A percentile compares a stretch with the other conserved stretches of the same genome.
Conservation (phyloP, 495 filamentous ascomycete species). For the Neurospora sp. region DNA sequence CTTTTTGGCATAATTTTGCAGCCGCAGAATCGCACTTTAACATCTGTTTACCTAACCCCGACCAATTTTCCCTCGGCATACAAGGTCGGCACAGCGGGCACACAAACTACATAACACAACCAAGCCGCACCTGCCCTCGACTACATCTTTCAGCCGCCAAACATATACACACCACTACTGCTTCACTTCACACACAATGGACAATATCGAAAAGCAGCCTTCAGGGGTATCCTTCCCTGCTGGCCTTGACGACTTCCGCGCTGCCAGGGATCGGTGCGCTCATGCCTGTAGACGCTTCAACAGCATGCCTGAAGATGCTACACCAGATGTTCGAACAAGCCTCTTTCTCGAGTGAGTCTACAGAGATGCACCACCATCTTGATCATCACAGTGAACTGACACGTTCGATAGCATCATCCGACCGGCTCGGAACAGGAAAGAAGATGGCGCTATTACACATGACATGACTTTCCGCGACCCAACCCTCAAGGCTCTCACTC, state of each 20-base stretch:
- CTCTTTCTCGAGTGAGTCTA: slow-evolving; percentile 24
- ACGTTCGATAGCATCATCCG: slow-evolving; percentile 19
- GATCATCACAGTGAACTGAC: neutral
- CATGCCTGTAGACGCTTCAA: slow-evolving; percentile 27
- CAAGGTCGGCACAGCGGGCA: neutral
- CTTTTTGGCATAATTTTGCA: neutral
- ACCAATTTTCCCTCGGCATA: neutral
- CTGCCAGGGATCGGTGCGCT: slow-evolving; percentile 18
- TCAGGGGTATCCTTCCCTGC: slow-evolving; percentile 20
- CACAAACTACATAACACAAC: neutral
- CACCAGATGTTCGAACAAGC: slow-evolving; percentile 16
- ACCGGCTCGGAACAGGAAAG: slow-evolving; percentile 16
- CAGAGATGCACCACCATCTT: neutral
- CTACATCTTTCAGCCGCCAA: neutral
- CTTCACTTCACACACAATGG: neutral
- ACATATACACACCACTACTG: neutral
- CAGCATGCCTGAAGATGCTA: slow-evolving; percentile 23
- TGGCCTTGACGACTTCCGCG: slow-evolving; percentile 26
- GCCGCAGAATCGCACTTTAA: neutral
- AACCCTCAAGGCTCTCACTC: slow-evolving; percentile 17
- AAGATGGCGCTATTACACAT: slow-evolving; percentile 18
- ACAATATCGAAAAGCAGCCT: slow-evolving; percentile 4
- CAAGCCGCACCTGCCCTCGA: neutral
- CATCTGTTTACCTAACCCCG: neutral
- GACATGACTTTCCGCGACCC: slow-evolving; percentile 26